Base-by-base conservation (phyloP, 2,329 filamentous ascomycete species). In the Esteya vermicola region DNA sequence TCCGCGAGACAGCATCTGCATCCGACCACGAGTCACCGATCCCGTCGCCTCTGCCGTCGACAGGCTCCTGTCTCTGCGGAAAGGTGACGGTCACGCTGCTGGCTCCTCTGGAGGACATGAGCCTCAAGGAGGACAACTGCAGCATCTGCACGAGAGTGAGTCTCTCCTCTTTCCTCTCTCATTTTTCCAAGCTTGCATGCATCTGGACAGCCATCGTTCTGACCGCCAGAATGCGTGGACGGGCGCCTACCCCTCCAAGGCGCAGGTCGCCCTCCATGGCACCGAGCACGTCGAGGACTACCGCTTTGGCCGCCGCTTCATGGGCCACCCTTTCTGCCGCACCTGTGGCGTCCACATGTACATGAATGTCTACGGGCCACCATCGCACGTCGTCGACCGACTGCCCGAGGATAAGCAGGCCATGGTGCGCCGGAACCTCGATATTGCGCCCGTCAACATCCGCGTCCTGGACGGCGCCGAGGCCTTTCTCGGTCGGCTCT, bases 51-150 rank as follows among this genome's bases (percentile, higher is more conserved):
- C 33, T 30, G 25, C 44, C 44, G 4, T 21, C 42, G 2, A 40
- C 25, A 12, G 45, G 45, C 3, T 27, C 38, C 9, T 47, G 45
- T 27, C 31, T 45, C 27, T 46, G 45, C 31, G 45, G 45, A 9
- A 36, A 36, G 20, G 43, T 46, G 7, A 26, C 38, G n/a, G 43
- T 45, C 22, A 31, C 40, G 27, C 33, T 46, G 12, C 36, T 41
- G 14, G 30, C 19, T 6, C 40, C 43, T 3, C 27, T 45, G n/a
- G 8, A 19, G 2, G 33, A 36, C 9, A 38, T 46, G 40, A 9
- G 31, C 0, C n/a, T 43, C 20, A 45, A 45, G 23, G 40, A 45
- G 19, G 45, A 46, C 43, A 46, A 46, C 38, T 46, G 45, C 43
- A 46, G 45, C 36, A 43, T 46, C 20, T 46, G 45, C 39, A 34